These are phyloP conservation scores for Rhizophagus clarus DNA, from an alignment of 192 early-diverging fungal species.

Conservation along the genomic window DNA sequence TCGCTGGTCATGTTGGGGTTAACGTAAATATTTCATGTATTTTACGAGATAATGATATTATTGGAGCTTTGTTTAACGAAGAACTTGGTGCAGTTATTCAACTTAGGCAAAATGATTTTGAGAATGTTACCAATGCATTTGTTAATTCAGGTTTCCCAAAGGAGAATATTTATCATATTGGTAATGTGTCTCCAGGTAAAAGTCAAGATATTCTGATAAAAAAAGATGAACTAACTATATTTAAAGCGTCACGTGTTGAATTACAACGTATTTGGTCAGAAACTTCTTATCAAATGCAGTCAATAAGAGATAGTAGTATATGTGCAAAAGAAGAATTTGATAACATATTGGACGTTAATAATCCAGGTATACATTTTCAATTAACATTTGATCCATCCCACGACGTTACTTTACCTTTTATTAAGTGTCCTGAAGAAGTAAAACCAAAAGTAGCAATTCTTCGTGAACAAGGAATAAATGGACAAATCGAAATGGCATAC, in stretches of 20 bases:
- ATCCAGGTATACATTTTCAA: conserved; percentile 78
- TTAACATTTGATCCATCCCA: conserved; percentile 81
- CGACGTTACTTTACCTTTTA: conserved; percentile 41
- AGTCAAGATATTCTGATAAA: conserved; percentile 58
- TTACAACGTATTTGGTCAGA: conserved; percentile 87
- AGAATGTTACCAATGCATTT: conserved; percentile 54
- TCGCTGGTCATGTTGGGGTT: conserved; percentile 91
- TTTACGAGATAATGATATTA: conserved; percentile 44
- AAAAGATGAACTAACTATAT: conserved; percentile 47
- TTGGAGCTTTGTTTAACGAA: conserved; percentile 88
- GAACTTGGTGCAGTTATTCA: conserved; percentile 98
- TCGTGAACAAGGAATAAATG: conserved; percentile 98
- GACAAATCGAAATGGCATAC: conserved; percentile 92
- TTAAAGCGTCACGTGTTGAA: conserved; percentile 59
- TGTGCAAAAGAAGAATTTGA: conserved; percentile 87
- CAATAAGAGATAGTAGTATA: conserved; percentile 84
- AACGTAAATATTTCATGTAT: conserved; percentile 66
- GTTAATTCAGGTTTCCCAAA: conserved; percentile 56
- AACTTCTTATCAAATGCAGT: conserved; percentile 91
- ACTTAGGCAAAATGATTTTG: conserved; percentile 62
- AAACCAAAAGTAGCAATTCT: conserved; percentile 90
- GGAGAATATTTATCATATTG: conserved; percentile 57
- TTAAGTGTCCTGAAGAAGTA: conserved; percentile 30
- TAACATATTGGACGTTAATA: conserved; percentile 62
- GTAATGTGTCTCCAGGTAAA: conserved; percentile 54